These are phyloP conservation scores for Adansonia madagascariensis DNA, from an alignment of 441 rosid species.

Conservation along the genomic window DNA sequence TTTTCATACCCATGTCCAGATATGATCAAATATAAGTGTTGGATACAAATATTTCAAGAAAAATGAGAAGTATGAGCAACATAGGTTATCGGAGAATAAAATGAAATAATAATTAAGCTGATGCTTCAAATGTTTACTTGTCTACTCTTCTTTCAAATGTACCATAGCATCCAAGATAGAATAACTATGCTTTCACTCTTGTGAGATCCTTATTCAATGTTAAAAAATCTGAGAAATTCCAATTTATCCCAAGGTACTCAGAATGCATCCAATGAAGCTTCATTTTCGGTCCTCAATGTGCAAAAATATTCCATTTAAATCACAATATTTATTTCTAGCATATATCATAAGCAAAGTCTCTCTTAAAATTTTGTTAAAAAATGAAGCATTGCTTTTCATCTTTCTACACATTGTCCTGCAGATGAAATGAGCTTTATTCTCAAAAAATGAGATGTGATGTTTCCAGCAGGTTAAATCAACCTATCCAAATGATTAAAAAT, in stretches of 20 bases:
- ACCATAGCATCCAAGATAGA: background rate
- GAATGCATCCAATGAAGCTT: conserved; percentile 21
- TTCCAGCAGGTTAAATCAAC: background rate
- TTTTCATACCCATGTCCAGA: no score
- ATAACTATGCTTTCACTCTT: background rate
- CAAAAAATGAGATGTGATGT: no score
- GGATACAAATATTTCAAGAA: no score
- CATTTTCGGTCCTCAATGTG: conserved; percentile 13
- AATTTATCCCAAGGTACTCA: background rate
- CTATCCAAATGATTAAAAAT: background rate
- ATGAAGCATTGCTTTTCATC: background rate
- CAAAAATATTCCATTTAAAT: background rate
- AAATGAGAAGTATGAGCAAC: no score
- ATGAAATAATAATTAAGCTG: background rate
- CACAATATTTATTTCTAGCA: no score
- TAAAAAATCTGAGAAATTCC: background rate
- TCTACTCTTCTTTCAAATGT: background rate
- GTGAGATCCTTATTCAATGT: background rate
- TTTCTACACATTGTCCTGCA: background rate
- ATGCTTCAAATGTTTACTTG: background rate
- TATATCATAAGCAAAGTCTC: background rate
- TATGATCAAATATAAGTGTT: no score
- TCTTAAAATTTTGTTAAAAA: background rate
- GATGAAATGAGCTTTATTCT: no score
- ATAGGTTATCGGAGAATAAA: background rate